These are phyloP conservation scores for Hydrangea macrophylla DNA, from an alignment of 148 eudicot species.

Conservation along the genomic window DNA sequence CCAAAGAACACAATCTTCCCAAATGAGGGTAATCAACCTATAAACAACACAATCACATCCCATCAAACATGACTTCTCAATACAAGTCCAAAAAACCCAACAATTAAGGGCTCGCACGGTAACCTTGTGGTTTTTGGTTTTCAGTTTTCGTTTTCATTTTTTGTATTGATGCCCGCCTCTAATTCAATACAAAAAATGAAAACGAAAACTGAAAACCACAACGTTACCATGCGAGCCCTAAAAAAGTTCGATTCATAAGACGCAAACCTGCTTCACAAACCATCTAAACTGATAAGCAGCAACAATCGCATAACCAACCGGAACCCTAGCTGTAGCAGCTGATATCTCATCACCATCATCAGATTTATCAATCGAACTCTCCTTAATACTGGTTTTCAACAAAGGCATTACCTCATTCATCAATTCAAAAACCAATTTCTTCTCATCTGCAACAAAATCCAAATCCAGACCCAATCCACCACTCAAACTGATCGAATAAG, in stretches of 20 bases:
- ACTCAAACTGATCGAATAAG: conserved; percentile 20
- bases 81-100: background rate
- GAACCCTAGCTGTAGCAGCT: conserved; percentile 70
- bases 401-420: conserved; percentile 60
- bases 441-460: conserved; percentile 30
- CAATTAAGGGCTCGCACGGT: no score
- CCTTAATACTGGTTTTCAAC: conserved; percentile 63
- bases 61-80: conserved; percentile 7
- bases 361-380: conserved; percentile 56
- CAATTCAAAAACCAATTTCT: conserved; percentile 61
- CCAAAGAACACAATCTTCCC: conserved; percentile 58
- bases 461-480: conserved; percentile 32
- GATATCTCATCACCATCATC: conserved; percentile 62
- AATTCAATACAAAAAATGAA: no score
- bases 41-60: conserved; percentile 8
- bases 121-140: no score
- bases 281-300: conserved; percentile 87
- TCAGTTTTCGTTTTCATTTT: no score
- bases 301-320: conserved; percentile 69
- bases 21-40: conserved; percentile 58
- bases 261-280: conserved; percentile 71
- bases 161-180: no score
- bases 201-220: no score
- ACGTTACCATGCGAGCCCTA: no score
- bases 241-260: background rate